A percentile compares a stretch with the other conserved stretches of the same genome.
Conservation (phyloP, 805 yeast species). For the Ogataea kodamae region DNA sequence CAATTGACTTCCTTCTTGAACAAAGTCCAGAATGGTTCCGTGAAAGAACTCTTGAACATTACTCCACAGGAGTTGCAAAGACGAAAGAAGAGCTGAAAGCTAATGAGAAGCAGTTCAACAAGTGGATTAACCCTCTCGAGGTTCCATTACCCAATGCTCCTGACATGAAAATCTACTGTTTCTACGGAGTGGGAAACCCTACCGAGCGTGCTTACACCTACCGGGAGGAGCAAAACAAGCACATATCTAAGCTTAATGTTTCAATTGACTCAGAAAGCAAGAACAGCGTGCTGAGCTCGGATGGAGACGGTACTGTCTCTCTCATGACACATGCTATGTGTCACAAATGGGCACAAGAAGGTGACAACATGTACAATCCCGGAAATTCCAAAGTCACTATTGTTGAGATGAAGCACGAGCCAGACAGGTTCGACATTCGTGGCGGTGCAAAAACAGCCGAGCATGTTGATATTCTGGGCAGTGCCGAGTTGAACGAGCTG, state of each 20-base stretch:
- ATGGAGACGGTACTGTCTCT: constrained; percentile 96
- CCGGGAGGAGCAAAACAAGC: constrained; percentile 59
- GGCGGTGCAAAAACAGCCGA: constrained; percentile 98
- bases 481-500: constrained; percentile 87
- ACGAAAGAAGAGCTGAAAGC: constrained; percentile 52
- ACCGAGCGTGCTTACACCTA: constrained; percentile 93
- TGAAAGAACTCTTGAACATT: constrained; percentile 61
- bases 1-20: constrained; percentile 61
- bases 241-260: constrained; percentile 52
- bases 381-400: constrained; percentile 67
- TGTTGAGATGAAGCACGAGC: constrained; percentile 91
- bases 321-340: constrained; percentile 84
- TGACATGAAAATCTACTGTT: constrained; percentile 79
- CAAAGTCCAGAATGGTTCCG: constrained; percentile 76
- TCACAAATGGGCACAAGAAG: constrained; percentile 44
- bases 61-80: constrained; percentile 74
- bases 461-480: constrained; percentile 93
- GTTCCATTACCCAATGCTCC: constrained; percentile 93
- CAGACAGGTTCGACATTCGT: constrained; percentile 87
- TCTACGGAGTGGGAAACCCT: constrained; percentile 95
- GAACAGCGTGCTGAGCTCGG: constrained; percentile 74
- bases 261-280: constrained; percentile 65
- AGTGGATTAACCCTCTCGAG: constrained; percentile 95
- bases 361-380: constrained; percentile 71
- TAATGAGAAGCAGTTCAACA: constrained; percentile 69